Base-by-base conservation (phyloP, 2,329 filamentous ascomycete species). In the Fusarium zealandicum region DNA sequence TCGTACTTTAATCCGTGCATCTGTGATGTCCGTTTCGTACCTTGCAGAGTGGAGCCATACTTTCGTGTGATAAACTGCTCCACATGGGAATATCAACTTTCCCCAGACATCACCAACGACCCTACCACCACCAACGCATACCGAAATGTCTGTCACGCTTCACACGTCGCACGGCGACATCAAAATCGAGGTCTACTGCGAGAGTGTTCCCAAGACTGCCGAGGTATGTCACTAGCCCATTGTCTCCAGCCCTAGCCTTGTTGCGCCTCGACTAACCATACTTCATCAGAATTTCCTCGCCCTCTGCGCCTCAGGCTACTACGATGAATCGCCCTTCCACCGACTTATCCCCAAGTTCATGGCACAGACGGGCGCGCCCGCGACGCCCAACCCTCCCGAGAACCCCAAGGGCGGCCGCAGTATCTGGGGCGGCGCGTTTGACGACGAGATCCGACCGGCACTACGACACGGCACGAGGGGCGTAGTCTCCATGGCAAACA, bases 141-240 rank as follows among this genome's bases (percentile, higher is more conserved):
- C 18, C 43, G n/a, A 55, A 63, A 87, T 88, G 85, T 88, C 85
- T 11, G 83, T 87, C 59, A 88, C 85, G 10, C 83, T 99, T 12
- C 92, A 97, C 75, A 99, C 95, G 42, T 90, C 87, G 43, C 83
- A 89, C 46, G 95, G 95, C 71, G 89, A 95, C 75, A 82, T 99
- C 72, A 99, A 98, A 78, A 85, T 98, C 67, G 95, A 98, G 75
- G 81, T 99, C 64, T 98, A 97, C 78, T 98, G 93, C 79, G 92
- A 97, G 73, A 88, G 90, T 66, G 92, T 96, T 27, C 95, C 95
- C 59, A 93, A 93, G 74, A 96, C 95, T 1, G 89, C 92, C 59
- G 90, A 96, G 78, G 89, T 89, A 77, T 50, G 77, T 65, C 22
- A 13, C 28, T 31, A 5, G 22, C 44, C 31, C 30, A 30, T 40